Percentiles rank a stretch among this genome's conserved stretches.
These are phyloP conservation scores for Pochonia chlamydosporia DNA, from an alignment of 2,329 filamentous ascomycete genomes.

Conservation along the genomic window DNA sequence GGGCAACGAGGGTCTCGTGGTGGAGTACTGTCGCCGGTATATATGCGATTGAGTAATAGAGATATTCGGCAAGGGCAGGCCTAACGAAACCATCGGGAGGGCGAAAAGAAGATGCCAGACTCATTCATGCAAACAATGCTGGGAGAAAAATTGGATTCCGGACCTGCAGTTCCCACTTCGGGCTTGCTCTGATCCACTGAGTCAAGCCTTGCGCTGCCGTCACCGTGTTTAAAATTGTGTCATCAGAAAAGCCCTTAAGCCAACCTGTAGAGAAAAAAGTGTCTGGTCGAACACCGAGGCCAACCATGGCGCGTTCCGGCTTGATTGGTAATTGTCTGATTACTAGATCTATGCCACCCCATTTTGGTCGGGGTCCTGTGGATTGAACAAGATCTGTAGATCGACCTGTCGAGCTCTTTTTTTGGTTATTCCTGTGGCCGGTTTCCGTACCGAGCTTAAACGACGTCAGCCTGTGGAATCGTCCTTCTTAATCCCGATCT, in stretches of 20 bases:
- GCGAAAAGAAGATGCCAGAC: background rate
- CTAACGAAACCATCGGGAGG: no score
- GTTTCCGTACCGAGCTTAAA: no score
- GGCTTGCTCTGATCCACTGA: background rate
- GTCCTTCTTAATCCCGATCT: background rate
- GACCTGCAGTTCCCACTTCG: background rate
- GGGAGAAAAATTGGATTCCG: background rate
- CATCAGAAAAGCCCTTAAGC: conserved; percentile 2
- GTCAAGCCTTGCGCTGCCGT: conserved; percentile 6
- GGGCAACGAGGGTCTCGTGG: background rate
- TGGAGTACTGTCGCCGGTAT: background rate
- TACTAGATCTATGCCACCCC: background rate
- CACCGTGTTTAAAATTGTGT: conserved; percentile 8
- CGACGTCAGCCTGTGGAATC: background rate
- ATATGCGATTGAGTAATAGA: background rate
- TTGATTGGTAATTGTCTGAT: background rate
- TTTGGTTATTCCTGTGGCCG: no score
- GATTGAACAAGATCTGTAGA: no score
- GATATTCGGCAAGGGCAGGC: background rate
- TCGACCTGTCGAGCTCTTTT: no score
- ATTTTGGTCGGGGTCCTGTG: no score
- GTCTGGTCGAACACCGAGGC: no score
- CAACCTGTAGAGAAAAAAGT: background rate
- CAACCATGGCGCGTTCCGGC: background rate
- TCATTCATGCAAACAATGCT: background rate